Evolutionary conservation across 331 rosid species (phyloP), one percentile per base, ranked within the genome.

Genomic region (Rhamnella rubrinervis): DNA sequence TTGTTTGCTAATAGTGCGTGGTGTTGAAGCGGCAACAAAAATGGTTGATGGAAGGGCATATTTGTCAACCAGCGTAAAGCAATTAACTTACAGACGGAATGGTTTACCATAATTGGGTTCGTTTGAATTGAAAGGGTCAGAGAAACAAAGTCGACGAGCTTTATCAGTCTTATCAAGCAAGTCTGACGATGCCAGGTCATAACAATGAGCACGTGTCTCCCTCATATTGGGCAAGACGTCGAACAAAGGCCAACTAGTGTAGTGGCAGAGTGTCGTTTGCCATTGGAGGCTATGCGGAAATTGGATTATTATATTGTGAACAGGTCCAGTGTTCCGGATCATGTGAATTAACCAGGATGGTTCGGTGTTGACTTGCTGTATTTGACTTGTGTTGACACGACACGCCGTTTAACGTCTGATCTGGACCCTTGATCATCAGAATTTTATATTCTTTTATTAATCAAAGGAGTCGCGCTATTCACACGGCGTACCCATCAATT

Each of bases 101-200:
- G 12, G 17, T 39, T 53, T 19, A 21, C 55, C 52, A 37, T 4
- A 31, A 31, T 14, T 21, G 1, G 65, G 12, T 12, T 12, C 0
- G 55, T 61, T 65, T 52, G 75, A 63, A 71, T 62, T 55, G 77
- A 72, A 72, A 23, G 7, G 44, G 77, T 72, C 77, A 72, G 49
- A 39, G 8, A 25, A 63, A 25, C 19, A 72, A 55, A 62, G 25
- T 38, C 59, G 19, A 62, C 26, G 26, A 39, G 23, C 49, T 14
- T 18, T 31, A 31, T 31, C 35, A 44, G 16, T 44, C 49, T 41
- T 39, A 38, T 55, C 62, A 67, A 67, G 8, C 16, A 57, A 51
- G 37, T 44, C 38, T 63, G 68, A 46, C 37, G 39, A 19, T 4
- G 15, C 18, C 14, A 63, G 10, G 17, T 38, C 55, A 6, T 38